Base-by-base conservation (phyloP, 208 protist species). In the Leishmania gerbilli region DNA sequence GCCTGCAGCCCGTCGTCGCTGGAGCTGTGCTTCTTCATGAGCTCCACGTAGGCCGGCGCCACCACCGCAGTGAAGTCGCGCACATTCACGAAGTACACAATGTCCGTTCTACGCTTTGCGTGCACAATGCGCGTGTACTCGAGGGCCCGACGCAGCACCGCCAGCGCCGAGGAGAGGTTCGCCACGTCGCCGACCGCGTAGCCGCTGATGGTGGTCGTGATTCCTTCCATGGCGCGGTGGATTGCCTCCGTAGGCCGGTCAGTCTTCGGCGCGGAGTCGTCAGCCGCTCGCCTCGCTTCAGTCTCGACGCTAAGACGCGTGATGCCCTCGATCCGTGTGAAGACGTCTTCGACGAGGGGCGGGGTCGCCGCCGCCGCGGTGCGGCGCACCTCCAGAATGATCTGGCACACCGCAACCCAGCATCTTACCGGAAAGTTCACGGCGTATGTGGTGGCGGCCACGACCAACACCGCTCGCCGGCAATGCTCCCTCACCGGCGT, bases 91-190 rank as follows among this genome's bases (percentile, higher is more conserved):
- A 86, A 89, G 58, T 93, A 89, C 1, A 80, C 89, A 21, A 96
- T 89, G 2, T 89, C 88, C 47, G 77, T 79, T 69, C 65, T 80
- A 17, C 76, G 83, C 37, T 71, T 51, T 37, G 55, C 79, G 84
- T 95, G 91, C 24, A 85, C 85, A 75, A 97, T 93, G 74, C 89
- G 84, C 19, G 95, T 88, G 83, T 92, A 97, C 55, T 89, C 85
- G 27, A 97, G 87, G 1, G 79, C 82, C 42, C 95, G 90, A 19
- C 84, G 84, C 65, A 97, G 78, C 34, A 94, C 84, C 68, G 91
- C 86, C 47, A 96, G 80, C 5, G 84, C 89, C 37, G 89, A 82
- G 65, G 84, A 77, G 37, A 97, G 84, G 42, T 85, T 88, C 17
- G 84, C 53, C n/a, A 76, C 84, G 74, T 94, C 92, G 27, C 84